Percentiles rank a stretch among this genome's conserved stretches.
Evolutionary conservation across 2,329 filamentous ascomycete species (phyloP).

Genomic region (Cytospora piceae): DNA sequence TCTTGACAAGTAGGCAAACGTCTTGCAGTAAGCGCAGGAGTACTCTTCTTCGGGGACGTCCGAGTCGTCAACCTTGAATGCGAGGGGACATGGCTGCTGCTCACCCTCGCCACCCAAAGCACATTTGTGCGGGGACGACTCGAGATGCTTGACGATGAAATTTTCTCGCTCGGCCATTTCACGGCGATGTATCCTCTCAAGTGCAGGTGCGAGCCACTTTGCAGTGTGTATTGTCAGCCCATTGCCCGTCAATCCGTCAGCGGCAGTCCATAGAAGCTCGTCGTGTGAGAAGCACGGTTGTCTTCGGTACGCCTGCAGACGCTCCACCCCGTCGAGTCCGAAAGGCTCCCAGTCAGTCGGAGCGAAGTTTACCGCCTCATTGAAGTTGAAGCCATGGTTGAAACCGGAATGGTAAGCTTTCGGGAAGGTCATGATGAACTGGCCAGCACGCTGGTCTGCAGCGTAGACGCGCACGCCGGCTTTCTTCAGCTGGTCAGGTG

Average conservation of each 20-base stretch:
- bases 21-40: constrained; percentile 89
- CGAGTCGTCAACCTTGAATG: constrained; percentile 68
- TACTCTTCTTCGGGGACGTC: constrained; percentile 90
- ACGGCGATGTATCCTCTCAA: constrained; percentile 76
- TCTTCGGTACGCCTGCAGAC: constrained; percentile 83
- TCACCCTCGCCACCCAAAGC: constrained; percentile 49
- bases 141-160: constrained; percentile 69
- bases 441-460: constrained; percentile 91
- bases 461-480: constrained; percentile 93
- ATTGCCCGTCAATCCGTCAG: constrained; percentile 71
- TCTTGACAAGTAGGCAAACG: constrained; percentile 86
- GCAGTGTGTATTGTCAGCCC: constrained; percentile 79
- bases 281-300: constrained; percentile 98
- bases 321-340: constrained; percentile 82
- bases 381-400: constrained; percentile 99
- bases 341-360: constrained; percentile 94
- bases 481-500: constrained; percentile 89
- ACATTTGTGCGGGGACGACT: constrained; percentile 58
- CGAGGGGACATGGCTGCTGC: constrained; percentile 60
- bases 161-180: constrained; percentile 70
- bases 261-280: constrained; percentile 88
- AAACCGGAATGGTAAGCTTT: constrained; percentile 98
- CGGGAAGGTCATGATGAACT: constrained; percentile 95
- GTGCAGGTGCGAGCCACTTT: constrained; percentile 89
- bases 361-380: constrained; percentile 98